Base-by-base conservation (phyloP, 208 protist genomes). In the Trypanosoma vivax region DNA sequence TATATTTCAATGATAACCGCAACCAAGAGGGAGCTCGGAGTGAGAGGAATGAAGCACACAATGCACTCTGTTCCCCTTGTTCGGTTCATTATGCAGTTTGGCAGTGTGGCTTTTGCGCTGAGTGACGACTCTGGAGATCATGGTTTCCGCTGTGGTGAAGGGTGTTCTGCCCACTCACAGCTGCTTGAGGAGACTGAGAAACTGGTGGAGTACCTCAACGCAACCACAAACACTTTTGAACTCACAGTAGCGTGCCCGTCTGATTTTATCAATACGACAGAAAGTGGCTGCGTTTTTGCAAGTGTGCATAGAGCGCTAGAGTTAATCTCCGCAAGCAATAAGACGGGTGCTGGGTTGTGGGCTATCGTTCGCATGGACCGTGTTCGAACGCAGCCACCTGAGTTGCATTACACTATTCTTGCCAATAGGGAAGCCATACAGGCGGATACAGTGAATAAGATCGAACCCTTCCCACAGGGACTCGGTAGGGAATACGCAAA, bases 401-500 rank as follows among this genome's bases (percentile, higher is more conserved):
- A 45, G 38, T 56, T 65, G 16, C 33, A 31, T 19, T 65, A 65
- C 30, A 30, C 24, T 27, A 49, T 65, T 58, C 28, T 50, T 35
- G 18, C 58, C 3, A 65, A 56, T 34, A n/a, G n/a, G n/a, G 19
- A 58, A 39, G 19, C 34, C 16, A 0, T 58, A 11, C 3, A 51
- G 16, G 18, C n/a, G 5, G 18, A 14, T 10, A 54, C 37, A n/a
- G 16, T 9, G 27, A 25, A 2, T 3, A 35, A 29, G 4, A 50
- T 65, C 13, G 59, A 65, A 23, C 14, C 35, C 0, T 65, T 65
- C 42, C 38, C 50, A 29, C 59, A 65, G 29, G 59, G 59, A 33
- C 37, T 65, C 13, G 59, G 59, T 14, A 59, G 30, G 40, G 46
- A 53, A 3, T 57, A 65, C 31, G 59, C 48, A 2, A 53, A 27